Evolutionary conservation across 148 eudicot genomes (phyloP).

Genomic region (Mesembryanthemum crystallinum): DNA sequence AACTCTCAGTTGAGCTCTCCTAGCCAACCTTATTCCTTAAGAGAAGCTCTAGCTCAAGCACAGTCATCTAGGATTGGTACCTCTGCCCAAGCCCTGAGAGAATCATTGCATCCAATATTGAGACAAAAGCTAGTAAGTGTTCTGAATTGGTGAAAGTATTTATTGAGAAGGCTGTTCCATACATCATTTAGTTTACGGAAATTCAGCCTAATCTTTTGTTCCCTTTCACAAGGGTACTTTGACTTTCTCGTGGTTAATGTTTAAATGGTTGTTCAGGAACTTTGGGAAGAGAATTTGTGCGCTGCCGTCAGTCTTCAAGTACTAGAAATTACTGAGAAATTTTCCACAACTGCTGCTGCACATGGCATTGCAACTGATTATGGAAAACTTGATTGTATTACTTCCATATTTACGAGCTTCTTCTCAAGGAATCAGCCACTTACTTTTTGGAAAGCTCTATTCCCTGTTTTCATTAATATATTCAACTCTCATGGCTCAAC

Average conservation of each 20-base stretch:
- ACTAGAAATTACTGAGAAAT: conserved; percentile 78
- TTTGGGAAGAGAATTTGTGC: conserved; percentile 99
- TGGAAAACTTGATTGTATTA: conserved; percentile 96
- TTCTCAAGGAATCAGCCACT: conserved; percentile 91
- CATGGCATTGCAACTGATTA: conserved; percentile 90
- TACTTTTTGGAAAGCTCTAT: conserved; percentile 77
- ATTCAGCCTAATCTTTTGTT: background rate
- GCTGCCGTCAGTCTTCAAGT: conserved; percentile 96
- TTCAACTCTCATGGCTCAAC: conserved; percentile 89
- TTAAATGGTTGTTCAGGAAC: conserved; percentile 57
- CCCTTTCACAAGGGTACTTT: background rate
- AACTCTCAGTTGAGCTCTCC: conserved; percentile 98
- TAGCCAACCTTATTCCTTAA: conserved; percentile 95
- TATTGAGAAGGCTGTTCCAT: background rate
- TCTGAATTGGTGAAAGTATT: background rate
- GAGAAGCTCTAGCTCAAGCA: conserved; percentile 99
- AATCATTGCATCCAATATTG: conserved; percentile 93
- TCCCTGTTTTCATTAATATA: conserved; percentile 77
- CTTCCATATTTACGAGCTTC: conserved; percentile 79
- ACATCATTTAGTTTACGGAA: background rate
- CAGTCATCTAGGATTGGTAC: conserved; percentile 98
- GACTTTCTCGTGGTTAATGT: background rate
- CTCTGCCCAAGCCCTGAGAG: conserved; percentile 86
- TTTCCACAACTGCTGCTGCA: conserved; percentile 75
- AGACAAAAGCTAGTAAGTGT: conserved; percentile 88